Evolutionary conservation across 768 basidiomycete genomes (phyloP).

Genomic region (Tulasnella sp.): DNA sequence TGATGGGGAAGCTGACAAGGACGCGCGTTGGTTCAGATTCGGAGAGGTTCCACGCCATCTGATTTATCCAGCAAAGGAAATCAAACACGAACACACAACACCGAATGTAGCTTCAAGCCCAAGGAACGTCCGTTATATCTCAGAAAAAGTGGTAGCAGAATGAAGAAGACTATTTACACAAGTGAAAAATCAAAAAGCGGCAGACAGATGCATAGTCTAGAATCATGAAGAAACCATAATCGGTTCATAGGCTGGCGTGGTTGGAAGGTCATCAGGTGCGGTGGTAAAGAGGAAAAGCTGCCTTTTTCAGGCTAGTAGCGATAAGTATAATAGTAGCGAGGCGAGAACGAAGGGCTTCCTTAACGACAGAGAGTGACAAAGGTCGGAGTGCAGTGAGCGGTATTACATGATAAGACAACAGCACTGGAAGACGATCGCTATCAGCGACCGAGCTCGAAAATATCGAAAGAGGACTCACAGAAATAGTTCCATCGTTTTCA

Average conservation of each 20-base stretch:
- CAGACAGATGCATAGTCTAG: background rate
- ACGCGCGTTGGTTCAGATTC: conserved; percentile 6
- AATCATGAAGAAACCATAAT: background rate
- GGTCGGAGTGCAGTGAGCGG: background rate
- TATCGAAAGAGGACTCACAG: background rate
- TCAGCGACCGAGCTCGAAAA: background rate
- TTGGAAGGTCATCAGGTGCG: background rate
- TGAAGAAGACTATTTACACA: no score
- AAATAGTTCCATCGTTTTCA: background rate
- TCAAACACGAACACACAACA: background rate
- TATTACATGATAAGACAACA: background rate
- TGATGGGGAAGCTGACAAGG: background rate
- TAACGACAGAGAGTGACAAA: background rate
- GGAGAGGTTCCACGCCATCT: background rate
- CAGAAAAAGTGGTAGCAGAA: no score
- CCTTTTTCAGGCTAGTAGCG: background rate
- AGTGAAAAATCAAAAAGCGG: background rate
- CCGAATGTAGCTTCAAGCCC: no score
- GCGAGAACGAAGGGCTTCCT: conserved; percentile 6
- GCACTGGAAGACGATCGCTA: background rate
- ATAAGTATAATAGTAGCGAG: conserved; percentile 1
- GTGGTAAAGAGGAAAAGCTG: background rate
- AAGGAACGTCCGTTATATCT: no score
- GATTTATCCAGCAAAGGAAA: background rate
- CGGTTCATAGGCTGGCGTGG: background rate